Conservation (phyloP, 345 rosid genomes). For the Theobroma cacao region DNA sequence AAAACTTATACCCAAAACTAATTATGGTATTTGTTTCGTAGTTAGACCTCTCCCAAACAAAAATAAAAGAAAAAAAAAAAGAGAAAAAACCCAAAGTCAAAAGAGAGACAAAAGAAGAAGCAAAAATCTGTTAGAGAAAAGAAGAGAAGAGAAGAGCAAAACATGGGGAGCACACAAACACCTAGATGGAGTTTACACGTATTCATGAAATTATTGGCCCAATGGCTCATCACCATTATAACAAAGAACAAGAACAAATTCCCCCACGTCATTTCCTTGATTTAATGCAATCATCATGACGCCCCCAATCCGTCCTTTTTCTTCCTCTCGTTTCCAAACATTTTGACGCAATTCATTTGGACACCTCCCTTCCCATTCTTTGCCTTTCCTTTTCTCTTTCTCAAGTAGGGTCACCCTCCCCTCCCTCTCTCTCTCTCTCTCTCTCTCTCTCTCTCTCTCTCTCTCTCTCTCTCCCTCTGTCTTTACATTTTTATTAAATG, state of each 20-base stretch:
- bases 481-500: not conserved
- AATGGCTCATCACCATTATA: not conserved
- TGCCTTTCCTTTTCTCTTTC: not conserved
- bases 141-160: not conserved
- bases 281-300: not conserved
- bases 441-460: not conserved
- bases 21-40: not conserved
- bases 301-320: not conserved
- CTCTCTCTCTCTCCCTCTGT: too few relatives aligned
- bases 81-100: not conserved
- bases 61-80: not conserved
- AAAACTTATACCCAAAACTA: not conserved
- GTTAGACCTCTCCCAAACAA: too few relatives aligned
- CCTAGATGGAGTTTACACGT: not conserved
- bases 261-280: not conserved
- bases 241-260: too few relatives aligned
- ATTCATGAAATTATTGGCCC: not conserved
- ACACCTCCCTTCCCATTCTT: not conserved
- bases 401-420: not conserved
- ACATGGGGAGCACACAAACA: not conserved
- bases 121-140: not conserved
- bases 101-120: not conserved
- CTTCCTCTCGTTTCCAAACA: not conserved
- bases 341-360: not conserved
- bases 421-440: too few relatives aligned